Conservation (phyloP, 805 yeast genomes). For the Candida argentea region DNA sequence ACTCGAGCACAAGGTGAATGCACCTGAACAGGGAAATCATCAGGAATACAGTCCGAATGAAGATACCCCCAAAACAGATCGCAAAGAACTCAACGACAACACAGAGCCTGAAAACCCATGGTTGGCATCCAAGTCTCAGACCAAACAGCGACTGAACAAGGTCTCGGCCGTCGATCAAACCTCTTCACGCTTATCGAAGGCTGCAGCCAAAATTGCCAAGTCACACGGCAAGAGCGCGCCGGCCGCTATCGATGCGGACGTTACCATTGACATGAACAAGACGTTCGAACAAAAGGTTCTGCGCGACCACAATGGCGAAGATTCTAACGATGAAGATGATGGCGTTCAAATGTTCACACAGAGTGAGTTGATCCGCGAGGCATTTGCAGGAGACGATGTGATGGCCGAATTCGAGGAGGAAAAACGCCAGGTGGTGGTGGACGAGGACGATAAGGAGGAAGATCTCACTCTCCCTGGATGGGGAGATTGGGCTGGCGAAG, state of each 20-base stretch:
- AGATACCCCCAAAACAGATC: conserved; percentile 11
- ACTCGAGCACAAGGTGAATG: conserved; percentile 14
- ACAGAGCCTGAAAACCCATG: conserved; percentile 27
- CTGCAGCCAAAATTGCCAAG: conserved; percentile 31
- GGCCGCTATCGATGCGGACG: conserved; percentile 25
- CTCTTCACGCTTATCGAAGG: conserved; percentile 27
- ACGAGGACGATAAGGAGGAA: conserved; percentile 81
- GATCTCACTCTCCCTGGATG: conserved; percentile 91
- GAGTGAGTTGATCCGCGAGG: conserved; percentile 74
- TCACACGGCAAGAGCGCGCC: conserved; percentile 23
- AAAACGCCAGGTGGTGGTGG: conserved; percentile 52
- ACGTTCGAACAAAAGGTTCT: conserved; percentile 46
- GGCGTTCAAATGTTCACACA: conserved; percentile 58
- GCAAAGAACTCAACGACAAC: too few species aligned
- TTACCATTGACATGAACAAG: conserved; percentile 37
- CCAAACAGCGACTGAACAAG: conserved; percentile 19
- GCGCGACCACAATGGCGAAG: conserved; percentile 27
- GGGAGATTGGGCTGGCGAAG: conserved; percentile 93
- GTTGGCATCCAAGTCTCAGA: conserved; percentile 11
- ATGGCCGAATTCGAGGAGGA: conserved; percentile 71
- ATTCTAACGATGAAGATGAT: conserved; percentile 27
- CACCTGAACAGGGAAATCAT: conserved; percentile 8
- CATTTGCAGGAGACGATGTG: conserved; percentile 97
- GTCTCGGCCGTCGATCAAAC: conserved; percentile 21
- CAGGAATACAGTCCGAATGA: conserved; percentile 1